Evolutionary conservation across 1,139 yeast genomes (phyloP).

Genomic region (Kodamaea fungicola): DNA sequence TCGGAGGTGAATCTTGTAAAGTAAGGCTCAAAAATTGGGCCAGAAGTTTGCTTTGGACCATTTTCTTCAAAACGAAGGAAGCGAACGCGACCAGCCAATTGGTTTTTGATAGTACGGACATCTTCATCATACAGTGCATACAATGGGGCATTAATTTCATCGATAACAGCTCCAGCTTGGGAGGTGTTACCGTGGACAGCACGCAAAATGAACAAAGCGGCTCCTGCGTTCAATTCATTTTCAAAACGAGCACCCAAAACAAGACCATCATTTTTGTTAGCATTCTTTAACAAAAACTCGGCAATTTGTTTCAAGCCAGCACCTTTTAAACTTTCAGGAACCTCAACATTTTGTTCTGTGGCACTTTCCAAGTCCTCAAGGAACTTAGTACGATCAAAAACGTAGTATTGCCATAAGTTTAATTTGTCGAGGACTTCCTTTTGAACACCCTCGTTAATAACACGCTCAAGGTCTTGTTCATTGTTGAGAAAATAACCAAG

Average conservation of each 20-base stretch:
- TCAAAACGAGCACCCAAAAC: slow-evolving; percentile 41
- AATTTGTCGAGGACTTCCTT: slow-evolving; percentile 63
- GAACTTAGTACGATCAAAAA: slow-evolving; percentile 49
- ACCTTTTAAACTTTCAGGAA: slow-evolving; percentile 30
- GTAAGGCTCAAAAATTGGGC: slow-evolving; percentile 80
- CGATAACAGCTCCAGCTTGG: slow-evolving; percentile 54
- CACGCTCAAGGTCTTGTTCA: slow-evolving; percentile 50
- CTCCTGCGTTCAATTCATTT: slow-evolving; percentile 50
- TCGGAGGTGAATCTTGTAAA: slow-evolving; percentile 65
- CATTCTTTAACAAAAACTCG: slow-evolving; percentile 42
- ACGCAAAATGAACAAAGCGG: slow-evolving; percentile 46
- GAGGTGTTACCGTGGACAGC: slow-evolving; percentile 23
- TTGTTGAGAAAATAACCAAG: slow-evolving; percentile 59
- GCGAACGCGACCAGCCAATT: slow-evolving; percentile 69
- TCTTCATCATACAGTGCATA: slow-evolving; percentile 81
- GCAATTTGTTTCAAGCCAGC: slow-evolving; percentile 44
- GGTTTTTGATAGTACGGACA: slow-evolving; percentile 56
- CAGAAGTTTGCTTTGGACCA: slow-evolving; percentile 73
- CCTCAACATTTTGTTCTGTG: slow-evolving; percentile 35
- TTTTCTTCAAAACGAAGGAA: slow-evolving; percentile 71
- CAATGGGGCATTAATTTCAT: slow-evolving; percentile 71
- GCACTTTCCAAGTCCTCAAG: slow-evolving; percentile 32
- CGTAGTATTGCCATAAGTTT: slow-evolving; percentile 86
- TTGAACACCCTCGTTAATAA: slow-evolving; percentile 63
- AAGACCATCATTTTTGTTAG: slow-evolving; percentile 25